phyloP scores from a whole-genome alignment of 352 stramenopile genomes.

The Globisporangium nunn region DNA sequence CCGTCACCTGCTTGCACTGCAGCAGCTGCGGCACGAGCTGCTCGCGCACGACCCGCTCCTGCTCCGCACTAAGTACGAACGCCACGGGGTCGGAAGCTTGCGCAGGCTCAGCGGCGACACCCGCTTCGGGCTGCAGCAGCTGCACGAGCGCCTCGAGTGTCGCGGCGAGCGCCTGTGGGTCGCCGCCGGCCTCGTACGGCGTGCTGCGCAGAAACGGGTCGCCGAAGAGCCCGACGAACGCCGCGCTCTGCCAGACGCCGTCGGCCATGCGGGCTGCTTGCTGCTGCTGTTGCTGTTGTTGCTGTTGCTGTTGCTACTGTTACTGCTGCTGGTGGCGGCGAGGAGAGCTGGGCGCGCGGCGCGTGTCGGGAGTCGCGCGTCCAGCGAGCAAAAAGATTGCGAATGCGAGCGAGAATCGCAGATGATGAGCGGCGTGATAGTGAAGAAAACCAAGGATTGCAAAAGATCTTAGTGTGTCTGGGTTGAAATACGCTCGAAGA shows the following conservation, averaged over 20 bases:
- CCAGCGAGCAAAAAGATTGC: too few relatives aligned
- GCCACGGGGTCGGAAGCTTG: constrained; percentile 19
- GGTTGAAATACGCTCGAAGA: too few relatives aligned
- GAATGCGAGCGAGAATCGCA: too few relatives aligned
- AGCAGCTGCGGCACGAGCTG: constrained; percentile 46
- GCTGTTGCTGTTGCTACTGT: too few relatives aligned
- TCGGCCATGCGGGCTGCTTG: constrained; percentile 10
- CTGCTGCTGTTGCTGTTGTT: not conserved
- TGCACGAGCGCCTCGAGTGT: constrained; percentile 33
- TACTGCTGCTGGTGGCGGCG: too few relatives aligned
- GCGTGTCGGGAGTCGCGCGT: too few relatives aligned
- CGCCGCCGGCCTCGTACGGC: constrained; percentile 66
- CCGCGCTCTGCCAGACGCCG: constrained; percentile 51
- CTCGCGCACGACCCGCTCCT: constrained; percentile 43
- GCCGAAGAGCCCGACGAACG: constrained; percentile 70
- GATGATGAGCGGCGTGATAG: too few relatives aligned
- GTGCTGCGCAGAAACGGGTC: constrained; percentile 76
- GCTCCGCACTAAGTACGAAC: constrained; percentile 42
- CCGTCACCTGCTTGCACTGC: constrained; percentile 41
- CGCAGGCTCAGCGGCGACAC: not conserved
- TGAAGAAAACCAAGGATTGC: too few relatives aligned
- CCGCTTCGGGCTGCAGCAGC: constrained; percentile 27
- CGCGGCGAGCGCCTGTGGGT: constrained; percentile 52
- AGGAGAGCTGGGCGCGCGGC: too few relatives aligned
- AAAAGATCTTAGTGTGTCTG: too few relatives aligned